Conservation (phyloP, 2,329 filamentous ascomycete genomes). For the Aureobasidium vineae region DNA sequence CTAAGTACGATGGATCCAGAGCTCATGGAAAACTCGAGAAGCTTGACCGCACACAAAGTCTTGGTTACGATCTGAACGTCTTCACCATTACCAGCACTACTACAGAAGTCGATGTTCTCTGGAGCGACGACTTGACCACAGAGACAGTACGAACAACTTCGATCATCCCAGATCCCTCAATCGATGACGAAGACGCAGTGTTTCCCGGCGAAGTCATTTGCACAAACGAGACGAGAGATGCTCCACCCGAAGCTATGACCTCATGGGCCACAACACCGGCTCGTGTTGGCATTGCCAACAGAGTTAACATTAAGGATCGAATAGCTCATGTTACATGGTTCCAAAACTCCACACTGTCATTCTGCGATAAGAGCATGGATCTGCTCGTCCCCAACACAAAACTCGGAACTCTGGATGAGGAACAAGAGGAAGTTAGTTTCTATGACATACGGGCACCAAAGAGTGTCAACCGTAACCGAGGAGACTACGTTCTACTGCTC, state of each 20-base stretch:
- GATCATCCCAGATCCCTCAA: conserved; percentile 51
- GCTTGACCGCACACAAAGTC: conserved; percentile 48
- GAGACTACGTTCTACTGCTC: conserved; percentile 55
- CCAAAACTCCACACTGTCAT: conserved; percentile 22
- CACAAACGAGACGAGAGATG: conserved; percentile 42
- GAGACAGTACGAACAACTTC: conserved; percentile 48
- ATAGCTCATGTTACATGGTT: conserved; percentile 58
- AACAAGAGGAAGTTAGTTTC: conserved; percentile 54
- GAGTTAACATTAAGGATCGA: conserved; percentile 55
- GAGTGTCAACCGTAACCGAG: conserved; percentile 50
- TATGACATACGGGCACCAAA: conserved; percentile 57
- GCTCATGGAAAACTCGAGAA: conserved; percentile 45
- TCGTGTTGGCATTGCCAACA: conserved; percentile 58
- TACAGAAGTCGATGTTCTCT: conserved; percentile 55
- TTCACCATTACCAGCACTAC: conserved; percentile 52
- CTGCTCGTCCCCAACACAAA: conserved; percentile 45
- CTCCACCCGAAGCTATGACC: conserved; percentile 8
- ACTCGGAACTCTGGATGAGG: conserved; percentile 45
- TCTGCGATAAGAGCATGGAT: conserved; percentile 30
- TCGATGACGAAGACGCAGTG: conserved; percentile 56
- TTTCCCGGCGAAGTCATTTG: conserved; percentile 58
- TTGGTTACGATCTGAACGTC: conserved; percentile 60
- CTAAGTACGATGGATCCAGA: conserved; percentile 51
- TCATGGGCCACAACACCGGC: conserved; percentile 43
- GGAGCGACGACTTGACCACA: conserved; percentile 55